phyloP scores from a whole-genome alignment of 2,329 filamentous ascomycete species.

The Colletotrichum lindemuthianum region DNA sequence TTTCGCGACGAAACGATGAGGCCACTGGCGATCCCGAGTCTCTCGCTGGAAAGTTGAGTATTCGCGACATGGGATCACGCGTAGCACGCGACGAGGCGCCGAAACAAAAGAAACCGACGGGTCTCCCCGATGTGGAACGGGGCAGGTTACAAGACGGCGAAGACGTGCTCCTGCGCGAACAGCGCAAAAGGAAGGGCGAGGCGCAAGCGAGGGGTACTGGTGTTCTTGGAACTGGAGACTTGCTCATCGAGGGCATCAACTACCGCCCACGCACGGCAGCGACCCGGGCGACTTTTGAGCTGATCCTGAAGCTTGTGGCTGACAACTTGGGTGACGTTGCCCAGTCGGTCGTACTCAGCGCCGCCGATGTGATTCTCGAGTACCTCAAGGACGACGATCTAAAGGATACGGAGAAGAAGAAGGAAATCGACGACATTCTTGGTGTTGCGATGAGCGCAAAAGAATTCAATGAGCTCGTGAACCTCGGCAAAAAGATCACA shows the following conservation, averaged over 20 bases:
- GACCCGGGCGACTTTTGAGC: conserved; percentile 91
- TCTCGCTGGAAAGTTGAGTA: conserved; percentile 90
- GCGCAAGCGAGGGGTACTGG: conserved; percentile 76
- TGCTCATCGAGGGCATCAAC: conserved; percentile 88
- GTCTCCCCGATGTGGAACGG: conserved; percentile 76
- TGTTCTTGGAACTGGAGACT: conserved; percentile 84
- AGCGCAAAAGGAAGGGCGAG: conserved; percentile 87
- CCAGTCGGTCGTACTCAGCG: conserved; percentile 90
- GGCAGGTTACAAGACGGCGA: conserved; percentile 82
- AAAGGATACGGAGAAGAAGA: conserved; percentile 99
- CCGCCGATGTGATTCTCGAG: conserved; percentile 90
- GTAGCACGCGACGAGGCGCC: conserved; percentile 83
- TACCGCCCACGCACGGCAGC: conserved; percentile 93
- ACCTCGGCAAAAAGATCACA: conserved; percentile 97
- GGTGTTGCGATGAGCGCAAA: conserved; percentile 85
- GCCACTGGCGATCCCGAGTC: conserved; percentile 97
- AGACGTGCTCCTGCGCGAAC: conserved; percentile 84
- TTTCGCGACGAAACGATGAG: conserved; percentile 92
- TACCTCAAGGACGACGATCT: conserved; percentile 93
- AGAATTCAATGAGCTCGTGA: conserved; percentile 96
- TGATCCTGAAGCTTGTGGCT: conserved; percentile 92
- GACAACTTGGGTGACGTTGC: conserved; percentile 91
- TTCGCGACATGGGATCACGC: conserved; percentile 92
- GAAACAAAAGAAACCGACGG: conserved; percentile 80
- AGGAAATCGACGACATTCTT: conserved; percentile 92